Base-by-base conservation (phyloP, 345 rosid genomes). In the Aquilaria yunnanensis region DNA sequence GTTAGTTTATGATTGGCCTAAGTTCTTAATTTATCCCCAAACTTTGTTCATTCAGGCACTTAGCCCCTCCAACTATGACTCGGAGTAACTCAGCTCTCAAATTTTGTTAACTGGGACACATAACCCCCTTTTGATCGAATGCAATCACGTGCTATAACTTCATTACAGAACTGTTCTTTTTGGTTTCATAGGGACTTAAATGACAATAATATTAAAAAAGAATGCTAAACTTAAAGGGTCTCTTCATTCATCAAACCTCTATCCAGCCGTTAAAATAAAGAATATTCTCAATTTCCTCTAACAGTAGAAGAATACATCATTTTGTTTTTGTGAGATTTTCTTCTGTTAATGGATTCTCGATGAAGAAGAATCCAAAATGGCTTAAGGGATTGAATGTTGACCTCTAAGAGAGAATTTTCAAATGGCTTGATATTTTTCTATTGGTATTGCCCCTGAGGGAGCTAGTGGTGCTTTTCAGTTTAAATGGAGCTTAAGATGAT, bases 401-500 rank as follows among this genome's bases (percentile, higher is more conserved):
- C 58, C 48, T 78, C 30, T 61, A 67, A 2, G 83, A 70, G 70
- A 81, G 74, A 68, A 68, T 87, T 62, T 67, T 78, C 57, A 74
- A 74, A 55, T 84, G 82, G 74, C 48, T 87, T 33, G 75, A 57
- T 54, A 78, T 80, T 56, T 66, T 83, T 14, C 78, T 77, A 14
- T 84, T 89, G 47, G 57, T 90, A 53, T 53, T 90, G 56, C 98
- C 97, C 14, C 23, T 96, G 98, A 6, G 96, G 97, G 57, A 79
- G 80, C 60, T 90, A 97, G 97, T 93, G 98, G 97, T 80, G 84
- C 56, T 81, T 90, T 75, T 64, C 88, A 2, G 87, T 84, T 60
- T 86, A 47, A 1, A 23, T 23, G 23, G 23, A 23, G 1, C 23
- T 23, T 23, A 23, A 23, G 23, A 23, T 23, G 23, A 46, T 75